Conservation (phyloP, 305 asterid species). For the Solanum hybrid region DNA sequence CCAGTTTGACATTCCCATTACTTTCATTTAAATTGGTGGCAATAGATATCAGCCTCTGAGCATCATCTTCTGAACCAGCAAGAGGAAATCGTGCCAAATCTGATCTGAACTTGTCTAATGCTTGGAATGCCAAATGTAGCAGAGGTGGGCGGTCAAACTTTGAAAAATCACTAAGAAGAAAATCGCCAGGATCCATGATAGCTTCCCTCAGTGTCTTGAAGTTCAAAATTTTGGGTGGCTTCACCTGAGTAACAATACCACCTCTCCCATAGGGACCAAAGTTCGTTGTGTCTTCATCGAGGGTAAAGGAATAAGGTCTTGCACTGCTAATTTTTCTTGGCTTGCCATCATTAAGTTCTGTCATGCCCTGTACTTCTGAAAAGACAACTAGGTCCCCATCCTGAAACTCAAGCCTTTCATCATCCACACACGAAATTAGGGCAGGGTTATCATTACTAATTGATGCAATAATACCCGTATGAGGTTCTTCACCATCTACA, state of each 20-base stretch:
- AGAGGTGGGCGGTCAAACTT: conserved; percentile 87
- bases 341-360: conserved; percentile 86
- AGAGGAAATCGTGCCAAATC: conserved; percentile 58
- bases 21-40: conserved; percentile 48
- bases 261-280: conserved; percentile 67
- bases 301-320: conserved; percentile 70
- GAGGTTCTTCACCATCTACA: conserved; percentile 95
- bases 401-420: conserved; percentile 93
- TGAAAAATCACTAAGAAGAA: conserved; percentile 83
- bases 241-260: conserved; percentile 87
- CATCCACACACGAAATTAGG: conserved; percentile 82
- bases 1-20: conserved; percentile 57
- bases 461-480: conserved; percentile 84
- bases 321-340: conserved; percentile 68
- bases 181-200: conserved; percentile 70
- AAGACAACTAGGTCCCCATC: conserved; percentile 89
- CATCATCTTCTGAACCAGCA: conserved; percentile 91
- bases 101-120: conserved; percentile 66
- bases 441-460: conserved; percentile 83
- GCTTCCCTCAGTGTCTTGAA: conserved; percentile 78
- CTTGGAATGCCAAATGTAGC: conserved; percentile 85
- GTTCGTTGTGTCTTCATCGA: conserved; percentile 77
- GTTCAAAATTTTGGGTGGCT: conserved; percentile 78
- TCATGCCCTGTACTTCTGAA: conserved; percentile 88
- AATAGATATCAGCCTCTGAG: conserved; percentile 60